Evolutionary conservation across 306 rosid genomes (phyloP).

Genomic region (Prunus kanzakura): DNA sequence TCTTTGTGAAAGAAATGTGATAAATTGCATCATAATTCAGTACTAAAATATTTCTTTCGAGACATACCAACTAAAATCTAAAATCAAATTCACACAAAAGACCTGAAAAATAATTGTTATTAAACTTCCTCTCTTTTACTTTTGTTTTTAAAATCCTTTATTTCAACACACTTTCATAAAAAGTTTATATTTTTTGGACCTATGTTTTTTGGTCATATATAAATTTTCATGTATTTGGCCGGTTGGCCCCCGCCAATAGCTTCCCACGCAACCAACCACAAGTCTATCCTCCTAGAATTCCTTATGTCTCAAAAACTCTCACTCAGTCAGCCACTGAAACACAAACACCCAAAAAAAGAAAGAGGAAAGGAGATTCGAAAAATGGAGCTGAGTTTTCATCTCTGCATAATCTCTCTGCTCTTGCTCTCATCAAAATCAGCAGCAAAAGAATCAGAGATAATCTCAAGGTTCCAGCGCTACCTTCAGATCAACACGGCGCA

Average conservation of each 20-base stretch:
- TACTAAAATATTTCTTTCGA: too few species aligned
- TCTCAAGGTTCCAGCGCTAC: slow-evolving; percentile 74
- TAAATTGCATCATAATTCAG: too few species aligned
- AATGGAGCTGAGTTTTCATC: slow-evolving; percentile 15
- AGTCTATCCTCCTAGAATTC: neutral
- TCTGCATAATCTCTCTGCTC: slow-evolving; percentile 17
- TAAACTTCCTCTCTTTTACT: too few species aligned
- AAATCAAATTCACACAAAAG: too few species aligned
- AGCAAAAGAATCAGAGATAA: slow-evolving; percentile 7
- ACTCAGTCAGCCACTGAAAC: neutral
- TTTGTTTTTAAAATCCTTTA: too few species aligned
- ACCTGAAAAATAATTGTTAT: too few species aligned
- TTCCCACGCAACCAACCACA: neutral
- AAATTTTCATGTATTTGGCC: neutral
- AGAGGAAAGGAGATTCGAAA: neutral
- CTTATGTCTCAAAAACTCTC: too few species aligned
- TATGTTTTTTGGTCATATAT: too few species aligned
- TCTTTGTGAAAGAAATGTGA: too few species aligned
- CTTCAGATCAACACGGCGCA: slow-evolving; percentile 83
- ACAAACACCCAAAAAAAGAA: neutral
- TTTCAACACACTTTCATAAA: too few species aligned
- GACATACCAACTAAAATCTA: too few species aligned
- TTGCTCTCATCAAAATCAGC: slow-evolving; percentile 10
- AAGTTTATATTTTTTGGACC: too few species aligned
- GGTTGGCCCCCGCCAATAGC: neutral